These are phyloP conservation scores for Sapria himalayana DNA, from an alignment of 345 rosid genomes.

Conservation along the genomic window DNA sequence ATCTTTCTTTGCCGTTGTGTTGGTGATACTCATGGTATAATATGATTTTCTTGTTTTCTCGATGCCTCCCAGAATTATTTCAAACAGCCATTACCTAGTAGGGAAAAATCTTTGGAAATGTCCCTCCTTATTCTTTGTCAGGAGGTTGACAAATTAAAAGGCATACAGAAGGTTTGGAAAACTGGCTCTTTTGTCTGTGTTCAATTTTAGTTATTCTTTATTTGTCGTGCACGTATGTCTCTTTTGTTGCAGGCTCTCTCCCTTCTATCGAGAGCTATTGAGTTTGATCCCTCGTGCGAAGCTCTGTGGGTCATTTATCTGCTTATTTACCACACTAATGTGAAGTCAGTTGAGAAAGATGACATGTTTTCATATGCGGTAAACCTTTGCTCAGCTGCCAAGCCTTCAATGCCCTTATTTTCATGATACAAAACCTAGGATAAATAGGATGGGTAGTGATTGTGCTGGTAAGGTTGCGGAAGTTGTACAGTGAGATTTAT, in stretches of 20 bases:
- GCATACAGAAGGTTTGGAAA: slow-evolving; percentile 36
- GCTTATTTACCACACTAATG: slow-evolving; percentile 30
- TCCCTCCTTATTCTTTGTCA: slow-evolving; percentile 51
- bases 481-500: too few species aligned
- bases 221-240: too few species aligned
- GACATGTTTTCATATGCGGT: slow-evolving; percentile 67
- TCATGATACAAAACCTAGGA: too few species aligned
- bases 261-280: slow-evolving; percentile 57
- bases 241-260: slow-evolving; percentile 64
- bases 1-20: too few species aligned
- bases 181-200: slow-evolving; percentile 1
- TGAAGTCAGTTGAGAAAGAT: slow-evolving; percentile 25
- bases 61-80: slow-evolving; percentile 31
- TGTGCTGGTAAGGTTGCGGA: too few species aligned
- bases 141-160: slow-evolving; percentile 35
- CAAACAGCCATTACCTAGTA: slow-evolving; percentile 28
- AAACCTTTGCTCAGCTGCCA: too few species aligned
- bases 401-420: too few species aligned
- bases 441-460: too few species aligned
- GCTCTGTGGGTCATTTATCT: slow-evolving; percentile 67
- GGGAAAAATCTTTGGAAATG: slow-evolving; percentile 37
- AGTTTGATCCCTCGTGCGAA: slow-evolving; percentile 53
- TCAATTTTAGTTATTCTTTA: slow-evolving; percentile 5
- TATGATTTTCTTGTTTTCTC: slow-evolving; percentile 16
- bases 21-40: too few species aligned